Evolutionary conservation across 441 rosid genomes (phyloP), one percentile per base, ranked within the genome.

Genomic region (Pelargonium myrrhifolium): DNA sequence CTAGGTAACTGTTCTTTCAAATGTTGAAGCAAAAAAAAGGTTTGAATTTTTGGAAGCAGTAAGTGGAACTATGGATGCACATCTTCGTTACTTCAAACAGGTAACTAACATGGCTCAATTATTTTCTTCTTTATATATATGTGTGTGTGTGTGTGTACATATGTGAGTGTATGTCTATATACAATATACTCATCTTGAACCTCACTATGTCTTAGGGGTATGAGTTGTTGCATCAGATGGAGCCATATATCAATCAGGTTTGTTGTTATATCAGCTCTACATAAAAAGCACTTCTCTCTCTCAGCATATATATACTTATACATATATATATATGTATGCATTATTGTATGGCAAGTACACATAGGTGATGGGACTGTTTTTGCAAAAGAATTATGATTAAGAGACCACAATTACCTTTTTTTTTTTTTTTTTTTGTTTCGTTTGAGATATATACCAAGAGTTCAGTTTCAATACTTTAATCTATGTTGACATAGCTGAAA

Each of bases 11-110:
- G 79, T 87, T 72, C 88, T 95, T 69, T 92, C 97, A 65, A 77
- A 79, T 76, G 87, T 90, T 9, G 99, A 92, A 79, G 93, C 97
- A 69, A 90, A 89, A 79, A 95, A 85, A 78, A 85, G 94, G 74
- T 94, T 75, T 77, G 99, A 87, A 69, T 87, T 95, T 78, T 79
- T 95, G 82, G 97, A 95, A 76, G 87, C 95, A 74, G 97, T 95
- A 53, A 78, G 98, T 74, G 93, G 93, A 66, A 87, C 86, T 49
- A 86, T 95, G 96, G 93, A 88, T 78, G 98, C 98, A 72, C 98
- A 95, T 78, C 95, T 92, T 64, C 87, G 79, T 49, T 95, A 87
- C 85, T 95, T 90, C 78, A 92, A 88, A 77, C 94, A 95, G 97
- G 99, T 85, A 73, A 69, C 74, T 64, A 14, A 62, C 58, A 26